Evolutionary conservation across 139 green algal genomes (phyloP).

Genomic region (Closterium sp.): DNA sequence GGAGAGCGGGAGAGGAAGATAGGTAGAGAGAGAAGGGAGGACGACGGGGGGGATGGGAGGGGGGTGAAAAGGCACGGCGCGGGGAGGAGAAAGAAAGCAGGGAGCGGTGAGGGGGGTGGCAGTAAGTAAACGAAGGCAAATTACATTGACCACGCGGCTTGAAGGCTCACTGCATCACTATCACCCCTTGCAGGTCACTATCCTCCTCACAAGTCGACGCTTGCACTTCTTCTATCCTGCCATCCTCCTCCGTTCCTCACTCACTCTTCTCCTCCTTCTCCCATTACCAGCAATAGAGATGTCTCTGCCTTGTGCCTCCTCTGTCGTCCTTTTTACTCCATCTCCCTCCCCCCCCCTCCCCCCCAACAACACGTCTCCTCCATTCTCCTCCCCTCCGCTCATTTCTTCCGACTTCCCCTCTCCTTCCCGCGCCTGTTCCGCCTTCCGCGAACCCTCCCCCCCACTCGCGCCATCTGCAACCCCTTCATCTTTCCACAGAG

Average conservation of each 20-base stretch:
- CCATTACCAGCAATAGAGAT: neutral
- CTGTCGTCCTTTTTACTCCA: neutral
- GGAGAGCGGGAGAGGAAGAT: too few relatives aligned
- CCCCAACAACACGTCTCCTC: neutral
- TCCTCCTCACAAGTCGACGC: too few relatives aligned
- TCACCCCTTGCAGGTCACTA: too few relatives aligned
- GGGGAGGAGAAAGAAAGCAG: too few relatives aligned
- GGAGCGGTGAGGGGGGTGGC: neutral
- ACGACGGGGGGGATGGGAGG: too few relatives aligned
- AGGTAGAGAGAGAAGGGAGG: too few relatives aligned
- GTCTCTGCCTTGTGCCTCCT: neutral
- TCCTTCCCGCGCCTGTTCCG: too few relatives aligned
- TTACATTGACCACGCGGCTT: too few relatives aligned
- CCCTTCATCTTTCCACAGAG: neutral
- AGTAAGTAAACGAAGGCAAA: neutral
- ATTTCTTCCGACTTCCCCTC: neutral
- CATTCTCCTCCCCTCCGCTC: neutral
- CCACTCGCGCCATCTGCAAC: neutral
- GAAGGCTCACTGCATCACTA: too few relatives aligned
- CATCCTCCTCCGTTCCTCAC: neutral
- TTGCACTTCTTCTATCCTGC: too few relatives aligned
- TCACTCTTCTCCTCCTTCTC: neutral
- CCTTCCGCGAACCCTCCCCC: too few relatives aligned
- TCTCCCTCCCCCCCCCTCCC: neutral
- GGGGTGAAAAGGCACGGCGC: too few relatives aligned